phyloP scores from a whole-genome alignment of 179 eudicot genomes.

The Amaranthus tricolor region DNA sequence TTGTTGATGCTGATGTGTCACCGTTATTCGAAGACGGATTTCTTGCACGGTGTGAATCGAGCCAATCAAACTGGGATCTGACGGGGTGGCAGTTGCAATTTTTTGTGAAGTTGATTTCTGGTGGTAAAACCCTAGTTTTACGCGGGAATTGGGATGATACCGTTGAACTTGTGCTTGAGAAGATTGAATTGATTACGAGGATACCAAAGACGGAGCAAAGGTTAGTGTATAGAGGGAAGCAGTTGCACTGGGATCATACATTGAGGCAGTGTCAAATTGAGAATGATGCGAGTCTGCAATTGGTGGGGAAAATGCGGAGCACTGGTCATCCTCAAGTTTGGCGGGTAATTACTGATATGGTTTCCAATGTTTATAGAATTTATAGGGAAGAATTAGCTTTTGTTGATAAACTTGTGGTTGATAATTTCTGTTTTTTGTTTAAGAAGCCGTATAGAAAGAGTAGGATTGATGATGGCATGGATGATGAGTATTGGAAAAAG shows the following conservation, averaged over 20 bases:
- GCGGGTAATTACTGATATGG: constrained; percentile 47
- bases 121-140: constrained; percentile 45
- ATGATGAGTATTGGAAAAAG: not conserved
- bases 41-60: constrained; percentile 7
- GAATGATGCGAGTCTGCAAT: constrained; percentile 55
- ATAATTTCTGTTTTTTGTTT: constrained; percentile 1
- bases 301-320: constrained; percentile 75
- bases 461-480: not conserved
- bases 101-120: constrained; percentile 56
- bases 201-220: constrained; percentile 57
- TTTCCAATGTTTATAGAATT: constrained; percentile 31
- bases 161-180: constrained; percentile 40
- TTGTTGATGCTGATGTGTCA: not conserved
- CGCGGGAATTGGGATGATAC: constrained; percentile 50
- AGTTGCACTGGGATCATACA: constrained; percentile 64
- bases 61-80: not conserved
- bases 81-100: constrained; percentile 36
- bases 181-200: constrained; percentile 39
- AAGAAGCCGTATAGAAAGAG: too few species aligned
- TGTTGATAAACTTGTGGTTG: constrained; percentile 7
- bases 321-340: constrained; percentile 62
- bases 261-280: constrained; percentile 48
- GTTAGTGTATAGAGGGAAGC: constrained; percentile 59
- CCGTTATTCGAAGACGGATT: not conserved
- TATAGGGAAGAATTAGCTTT: constrained; percentile 33